Evolutionary conservation across 1,284 basidiomycete species (phyloP), one percentile per base, ranked within the genome.

Genomic region (Rhodotorula sp.): DNA sequence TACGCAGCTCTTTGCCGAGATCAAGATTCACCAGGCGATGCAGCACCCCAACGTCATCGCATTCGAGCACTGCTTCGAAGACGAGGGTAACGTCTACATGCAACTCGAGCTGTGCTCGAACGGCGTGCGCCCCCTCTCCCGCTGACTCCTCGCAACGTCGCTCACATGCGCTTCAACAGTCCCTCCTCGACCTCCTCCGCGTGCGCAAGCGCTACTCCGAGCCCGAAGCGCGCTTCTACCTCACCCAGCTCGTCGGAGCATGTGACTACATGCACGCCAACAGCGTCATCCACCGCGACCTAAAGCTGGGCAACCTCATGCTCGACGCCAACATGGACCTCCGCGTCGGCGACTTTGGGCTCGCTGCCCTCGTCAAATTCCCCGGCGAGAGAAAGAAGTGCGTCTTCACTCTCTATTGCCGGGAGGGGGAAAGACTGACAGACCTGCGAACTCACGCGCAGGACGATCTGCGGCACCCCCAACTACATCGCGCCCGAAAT

Each of bases 401-500:
- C 78, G 85, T 80, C 22, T 37, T 6, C 0, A 1, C 53, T 34
- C 53, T 22, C 32, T 32, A 8, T 54, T 21, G 19, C 19, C 9
- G 29, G 29, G 2, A 29, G 53, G 5, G 19, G 29, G 2, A 29
- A 32, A 2, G 19, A 15, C 29, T 44, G 32, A 32, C 69, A n/a
- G 58, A 34, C 44, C 51, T 32, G 44, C 37, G 27, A 29, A 61
- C 57, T 34, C n/a, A 36, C 37, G 36, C 3, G 36, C 72, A 87
- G 85, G 79, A 99, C 96, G 0, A 96, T 98, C 61, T 98, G 96
- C 79, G 97, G 96, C 12, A 99, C 96, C 2, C 97, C 96, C 2
- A 98, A 99, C 81, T 98, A 99, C 82, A 98, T 99, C 77, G 97
- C 97, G 0, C 97, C 96, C 0, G 96, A 99, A 81, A 94, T 99